Evolutionary conservation across 2,329 filamentous ascomycete genomes (phyloP), one percentile per base, ranked within the genome.

Genomic region (Fulvia fulva): DNA sequence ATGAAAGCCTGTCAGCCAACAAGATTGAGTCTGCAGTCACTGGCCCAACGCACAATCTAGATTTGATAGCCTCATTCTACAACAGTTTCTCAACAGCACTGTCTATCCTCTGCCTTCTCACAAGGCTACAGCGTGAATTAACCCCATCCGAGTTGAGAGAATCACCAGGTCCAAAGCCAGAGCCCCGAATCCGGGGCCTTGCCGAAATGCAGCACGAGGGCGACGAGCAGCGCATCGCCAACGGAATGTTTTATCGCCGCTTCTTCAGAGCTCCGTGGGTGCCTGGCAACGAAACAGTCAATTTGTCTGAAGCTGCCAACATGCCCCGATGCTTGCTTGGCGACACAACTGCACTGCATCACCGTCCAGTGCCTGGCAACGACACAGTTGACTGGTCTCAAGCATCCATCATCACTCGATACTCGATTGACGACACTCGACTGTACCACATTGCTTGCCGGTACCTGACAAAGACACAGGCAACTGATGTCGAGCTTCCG

Each of bases 171-270:
- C n/a, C n/a, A n/a, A n/a, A n/a, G n/a, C n/a, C n/a, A n/a, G n/a
- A n/a, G n/a, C n/a, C n/a, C n/a, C n/a, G n/a, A n/a, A n/a, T 75
- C 75, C 78, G 77, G 0, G 65, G 66, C 11, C 47, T 64, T 5
- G 65, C 71, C 11, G 77, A 80, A 67, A 68, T 75, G 67, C 77
- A 77, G 61, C 79, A 77, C 72, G 77, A 80, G 60, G 78, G 78
- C 0, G 74, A 78, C 43, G 77, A 77, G 30, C n/a, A n/a, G n/a
- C 74, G 78, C 11, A 75, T 77, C 14, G 73, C 76, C 45, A 79
- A 76, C 2, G 76, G 76, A 21, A 67, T 68, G 3, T 71, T 74
- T 47, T 71, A 77, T 45, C 70, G 76, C 9, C 74, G 78, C 19
- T 79, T 74, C 62, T 66, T 75, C 4, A 73, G 75, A 16, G 63